Evolutionary conservation across 2,329 filamentous ascomycete species (phyloP), one percentile per base, ranked within the genome.

Genomic region (Dactylella cylindrospora): DNA sequence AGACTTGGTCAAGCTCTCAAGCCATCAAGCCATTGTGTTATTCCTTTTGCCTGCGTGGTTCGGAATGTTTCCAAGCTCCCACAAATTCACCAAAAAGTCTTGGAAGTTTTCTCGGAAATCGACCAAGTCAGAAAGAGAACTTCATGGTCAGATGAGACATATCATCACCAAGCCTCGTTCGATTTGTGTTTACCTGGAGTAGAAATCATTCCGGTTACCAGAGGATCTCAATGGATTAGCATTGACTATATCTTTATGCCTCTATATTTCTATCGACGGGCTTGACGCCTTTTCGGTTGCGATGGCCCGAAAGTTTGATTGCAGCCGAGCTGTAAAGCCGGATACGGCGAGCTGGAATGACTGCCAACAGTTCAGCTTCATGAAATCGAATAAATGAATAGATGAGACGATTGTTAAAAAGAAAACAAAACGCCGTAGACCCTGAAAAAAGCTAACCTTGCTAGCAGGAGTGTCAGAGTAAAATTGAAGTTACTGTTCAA

Each of bases 81-180:
- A 33, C 17, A 50, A 44, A 23, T 36, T 41, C n/a, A 25, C 44
- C 36, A 33, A 9, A 50, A 44, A 23, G 44, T 41, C n/a, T n/a
- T 57, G 44, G 44, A 38, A 40, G 29, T 43, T 28, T 36, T 39
- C 45, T 52, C 39, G 41, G 47, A 52, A 38, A 52, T 61, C 41
- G 43, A 49, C 47, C n/a, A n/a, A n/a, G n/a, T n/a, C n/a, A n/a
- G n/a, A 52, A 26, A 20, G 40, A 20, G 12, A 31, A 23, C 28
- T n/a, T 33, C 47, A 47, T 29, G 52, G 43, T 57, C 43, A 46
- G 43, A 49, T 57, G 43, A 55, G 51, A 55, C 41, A 55, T 22
- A 47, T 55, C 23, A 31, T 29, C 36, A 22, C 32, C 35, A 36
- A 43, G 52, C 43, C 52, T 41, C 35, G 28, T 49, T 57, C 20